Percentiles rank a stretch among this genome's conserved stretches.
These are phyloP conservation scores for Eucalyptus lansdowneana DNA, from an alignment of 345 rosid genomes.

Conservation along the genomic window DNA sequence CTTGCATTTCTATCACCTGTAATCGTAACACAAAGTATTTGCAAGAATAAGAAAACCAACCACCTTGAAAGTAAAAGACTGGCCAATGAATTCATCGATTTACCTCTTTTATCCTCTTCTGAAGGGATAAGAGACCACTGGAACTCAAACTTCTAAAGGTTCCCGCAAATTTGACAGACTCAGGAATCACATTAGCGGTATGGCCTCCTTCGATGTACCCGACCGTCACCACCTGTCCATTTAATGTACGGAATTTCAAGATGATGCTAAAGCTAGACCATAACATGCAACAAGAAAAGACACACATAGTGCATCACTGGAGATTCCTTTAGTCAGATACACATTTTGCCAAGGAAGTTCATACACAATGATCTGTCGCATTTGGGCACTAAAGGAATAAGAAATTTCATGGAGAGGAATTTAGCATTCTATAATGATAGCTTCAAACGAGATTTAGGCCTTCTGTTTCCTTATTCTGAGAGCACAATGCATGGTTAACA, in stretches of 20 bases:
- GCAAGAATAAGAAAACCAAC: background rate
- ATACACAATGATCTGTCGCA: background rate
- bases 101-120: conserved; percentile 42
- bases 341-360: background rate
- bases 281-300: background rate
- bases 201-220: conserved; percentile 57
- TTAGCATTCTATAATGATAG: background rate
- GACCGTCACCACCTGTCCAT: conserved; percentile 42
- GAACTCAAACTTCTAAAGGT: conserved; percentile 50
- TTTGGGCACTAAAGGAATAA: background rate
- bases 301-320: background rate
- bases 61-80: background rate
- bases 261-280: background rate
- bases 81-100: background rate
- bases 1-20: conserved; percentile 55
- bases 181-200: conserved; percentile 46
- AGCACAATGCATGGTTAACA: background rate
- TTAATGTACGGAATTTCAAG: background rate
- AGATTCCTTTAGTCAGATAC: background rate
- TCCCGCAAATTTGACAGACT: conserved; percentile 38
- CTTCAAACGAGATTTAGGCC: background rate
- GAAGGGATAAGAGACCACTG: conserved; percentile 39
- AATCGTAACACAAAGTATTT: background rate
- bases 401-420: background rate
- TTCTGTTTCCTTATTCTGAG: background rate